These are phyloP conservation scores for Cystobasidium sp. DNA, from an alignment of 1,284 basidiomycete genomes.

Conservation along the genomic window DNA sequence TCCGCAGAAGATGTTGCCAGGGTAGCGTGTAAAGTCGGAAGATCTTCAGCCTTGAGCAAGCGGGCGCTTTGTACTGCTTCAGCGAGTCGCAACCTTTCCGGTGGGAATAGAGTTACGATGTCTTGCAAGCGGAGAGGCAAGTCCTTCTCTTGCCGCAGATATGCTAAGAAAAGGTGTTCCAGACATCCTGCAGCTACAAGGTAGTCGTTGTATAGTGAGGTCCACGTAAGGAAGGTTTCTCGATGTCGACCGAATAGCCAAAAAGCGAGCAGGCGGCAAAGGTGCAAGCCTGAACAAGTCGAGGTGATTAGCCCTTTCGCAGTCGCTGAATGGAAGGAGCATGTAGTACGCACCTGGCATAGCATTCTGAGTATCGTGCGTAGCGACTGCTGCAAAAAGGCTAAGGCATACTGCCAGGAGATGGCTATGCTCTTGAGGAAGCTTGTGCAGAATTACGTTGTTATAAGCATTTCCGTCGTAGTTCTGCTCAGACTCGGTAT, in stretches of 20 bases:
- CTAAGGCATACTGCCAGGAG: constrained; percentile 26
- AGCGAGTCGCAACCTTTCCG: not conserved
- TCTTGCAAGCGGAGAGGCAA: constrained; percentile 35
- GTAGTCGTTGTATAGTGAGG: constrained; percentile 32
- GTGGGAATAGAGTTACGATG: constrained; percentile 23
- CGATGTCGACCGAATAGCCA: constrained; percentile 42
- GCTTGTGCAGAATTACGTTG: not conserved
- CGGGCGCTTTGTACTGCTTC: not conserved
- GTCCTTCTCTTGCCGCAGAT: constrained; percentile 29
- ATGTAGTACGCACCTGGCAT: constrained; percentile 29
- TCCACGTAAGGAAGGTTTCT: not conserved
- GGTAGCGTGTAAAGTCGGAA: too few species aligned
- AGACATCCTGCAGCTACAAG: constrained; percentile 20
- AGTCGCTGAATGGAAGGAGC: not conserved
- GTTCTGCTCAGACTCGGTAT: not conserved
- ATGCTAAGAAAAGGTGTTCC: constrained; percentile 42
- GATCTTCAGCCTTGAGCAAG: too few species aligned
- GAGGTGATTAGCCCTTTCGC: not conserved
- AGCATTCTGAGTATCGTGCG: constrained; percentile 39
- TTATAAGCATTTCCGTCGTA: constrained; percentile 8
- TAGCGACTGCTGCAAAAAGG: constrained; percentile 29
- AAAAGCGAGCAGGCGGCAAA: constrained; percentile 41
- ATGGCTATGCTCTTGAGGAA: constrained; percentile 13
- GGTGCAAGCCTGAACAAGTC: constrained; percentile 21
- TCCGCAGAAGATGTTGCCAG: not conserved